Base-by-base conservation (phyloP, 306 rosid genomes). In the Sophora flavescens region DNA sequence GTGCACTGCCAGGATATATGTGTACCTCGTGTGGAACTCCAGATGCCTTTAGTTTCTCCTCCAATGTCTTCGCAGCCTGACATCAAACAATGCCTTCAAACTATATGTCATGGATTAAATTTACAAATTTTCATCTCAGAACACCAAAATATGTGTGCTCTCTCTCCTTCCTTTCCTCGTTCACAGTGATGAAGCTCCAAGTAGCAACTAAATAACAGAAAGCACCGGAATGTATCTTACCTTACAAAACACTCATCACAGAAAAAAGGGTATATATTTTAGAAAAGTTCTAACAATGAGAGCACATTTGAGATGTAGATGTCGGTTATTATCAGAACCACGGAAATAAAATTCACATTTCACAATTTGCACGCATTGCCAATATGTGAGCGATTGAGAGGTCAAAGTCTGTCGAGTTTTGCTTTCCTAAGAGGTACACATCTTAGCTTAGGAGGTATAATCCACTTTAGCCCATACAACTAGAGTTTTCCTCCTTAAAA, bases 41-140 rank as follows among this genome's bases (percentile, higher is more conserved):
- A 47, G 97, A 84, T 59, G 88, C 87, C 83, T 95, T 89, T 85
- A 95, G 78, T 87, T 92, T 95, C 84, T 89, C 97, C 89, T 91
- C 97, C 86, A 92, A 84, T 41, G 89, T 64, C 87, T 89, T 92
- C 13, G 97, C 97, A 86, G 59, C 96, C 96, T 73, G 87, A 77
- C 75, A 78, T 65, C 80, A 62, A 74, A 82, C 61, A 9, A 60
- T 53, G 32, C 33, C 32, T 22, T 22, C 60, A 60, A 50, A 61
- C 36, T 59, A 36, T 38, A 42, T 42, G 30, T 59, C 22, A 66
- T 7, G 26, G 10, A 16, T 32, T 59, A 4, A 50, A 68, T 22
- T 35, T 58, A 28, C 63, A 39, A 53, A 57, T 52, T 47, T 68
- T 58, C 39, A 10, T 16, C 32, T 44, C 35, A 22, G 22, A 66